Percentiles rank a stretch among this genome's conserved stretches.
phyloP scores from a whole-genome alignment of 306 rosid genomes.

The Hippophae tibetana region DNA sequence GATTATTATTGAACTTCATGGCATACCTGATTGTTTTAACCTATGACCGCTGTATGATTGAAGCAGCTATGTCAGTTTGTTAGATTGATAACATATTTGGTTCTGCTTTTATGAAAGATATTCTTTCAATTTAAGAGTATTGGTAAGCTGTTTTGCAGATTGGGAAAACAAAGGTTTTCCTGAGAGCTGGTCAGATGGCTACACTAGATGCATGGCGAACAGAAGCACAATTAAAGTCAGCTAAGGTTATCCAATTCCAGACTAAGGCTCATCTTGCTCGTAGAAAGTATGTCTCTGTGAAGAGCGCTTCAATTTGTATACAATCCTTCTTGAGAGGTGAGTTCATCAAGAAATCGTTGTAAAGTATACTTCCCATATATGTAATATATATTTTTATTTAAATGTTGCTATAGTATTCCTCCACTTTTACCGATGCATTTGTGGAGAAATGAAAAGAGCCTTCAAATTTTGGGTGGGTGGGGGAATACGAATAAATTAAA shows the following conservation, averaged over 20 bases:
- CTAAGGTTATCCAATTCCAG: slow-evolving; percentile 50
- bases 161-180: slow-evolving; percentile 67
- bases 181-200: slow-evolving; percentile 91
- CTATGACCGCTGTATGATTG: slow-evolving; percentile 10
- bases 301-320: slow-evolving; percentile 39
- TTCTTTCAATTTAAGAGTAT: not conserved
- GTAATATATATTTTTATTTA: no score
- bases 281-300: slow-evolving; percentile 30
- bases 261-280: slow-evolving; percentile 30
- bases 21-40: not conserved
- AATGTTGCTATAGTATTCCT: no score
- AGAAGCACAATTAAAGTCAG: slow-evolving; percentile 37
- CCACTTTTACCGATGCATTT: no score
- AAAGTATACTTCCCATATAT: not conserved
- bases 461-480: no score
- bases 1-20: no score
- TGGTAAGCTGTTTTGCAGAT: slow-evolving; percentile 39
- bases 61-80: not conserved
- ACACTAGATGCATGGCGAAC: slow-evolving; percentile 67
- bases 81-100: no score
- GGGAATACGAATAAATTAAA: no score
- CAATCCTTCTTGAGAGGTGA: slow-evolving; percentile 79
- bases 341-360: slow-evolving; percentile 15
- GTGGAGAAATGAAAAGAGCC: no score
- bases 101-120: no score